phyloP scores from a whole-genome alignment of 2,329 filamentous ascomycete species.

The Penicillium sp. region DNA sequence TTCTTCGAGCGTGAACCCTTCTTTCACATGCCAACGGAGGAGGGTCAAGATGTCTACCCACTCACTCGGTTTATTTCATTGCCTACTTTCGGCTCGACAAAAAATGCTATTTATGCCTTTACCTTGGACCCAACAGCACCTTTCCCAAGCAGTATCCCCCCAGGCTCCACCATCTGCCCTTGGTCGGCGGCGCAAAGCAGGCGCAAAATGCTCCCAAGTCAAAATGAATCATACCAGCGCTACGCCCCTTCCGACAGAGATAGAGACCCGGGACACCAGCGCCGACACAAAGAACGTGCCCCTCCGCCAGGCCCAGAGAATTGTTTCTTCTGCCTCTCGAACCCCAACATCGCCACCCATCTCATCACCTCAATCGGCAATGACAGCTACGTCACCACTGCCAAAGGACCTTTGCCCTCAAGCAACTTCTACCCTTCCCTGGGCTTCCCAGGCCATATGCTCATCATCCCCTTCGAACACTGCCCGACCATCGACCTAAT shows the following conservation, averaged over 20 bases:
- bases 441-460: constrained; percentile 77
- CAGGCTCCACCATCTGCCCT: constrained; percentile 74
- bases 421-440: constrained; percentile 69
- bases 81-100: constrained; percentile 72
- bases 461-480: constrained; percentile 87
- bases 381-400: constrained; percentile 83
- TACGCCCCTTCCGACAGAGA: constrained; percentile 42
- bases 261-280: constrained; percentile 32
- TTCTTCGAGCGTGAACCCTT: constrained; percentile 95
- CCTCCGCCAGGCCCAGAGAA: constrained; percentile 65
- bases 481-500: constrained; percentile 72
- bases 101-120: constrained; percentile 65
- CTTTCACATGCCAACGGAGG: constrained; percentile 62
- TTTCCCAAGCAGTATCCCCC: constrained; percentile 60
- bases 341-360: constrained; percentile 78
- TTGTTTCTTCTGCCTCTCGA: constrained; percentile 96
- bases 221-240: constrained; percentile 39
- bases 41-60: constrained; percentile 52
- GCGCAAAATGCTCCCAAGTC: constrained; percentile 48
- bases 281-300: constrained; percentile 45
- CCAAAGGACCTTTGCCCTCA: constrained; percentile 83
- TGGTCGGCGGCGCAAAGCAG: constrained; percentile 56
- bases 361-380: constrained; percentile 88
- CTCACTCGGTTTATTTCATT: constrained; percentile 90
- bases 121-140: constrained; percentile 65